A percentile compares a stretch with the other conserved stretches of the same genome.
Conservation (phyloP, 805 yeast genomes). For the Soucietia sequanensis region DNA sequence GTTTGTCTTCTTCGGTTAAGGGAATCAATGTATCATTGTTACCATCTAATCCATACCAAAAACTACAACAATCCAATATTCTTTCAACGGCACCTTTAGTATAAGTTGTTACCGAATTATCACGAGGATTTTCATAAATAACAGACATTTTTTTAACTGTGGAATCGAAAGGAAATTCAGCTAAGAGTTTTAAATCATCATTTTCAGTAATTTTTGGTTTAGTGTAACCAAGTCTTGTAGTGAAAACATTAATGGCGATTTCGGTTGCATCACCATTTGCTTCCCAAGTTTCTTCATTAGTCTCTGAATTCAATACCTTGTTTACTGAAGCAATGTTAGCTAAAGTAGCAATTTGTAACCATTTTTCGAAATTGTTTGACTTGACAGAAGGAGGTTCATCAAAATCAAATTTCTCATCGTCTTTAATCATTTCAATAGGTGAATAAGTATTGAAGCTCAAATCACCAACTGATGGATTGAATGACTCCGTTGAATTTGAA, state of each 20-base stretch:
- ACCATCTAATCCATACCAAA: conserved; percentile 16
- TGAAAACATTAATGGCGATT: conserved; percentile 33
- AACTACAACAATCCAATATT: conserved; percentile 20
- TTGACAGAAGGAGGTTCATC: conserved; percentile 15
- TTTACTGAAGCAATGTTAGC: conserved; percentile 77
- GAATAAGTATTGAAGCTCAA: conserved; percentile 30
- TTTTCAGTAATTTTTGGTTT: conserved; percentile 18
- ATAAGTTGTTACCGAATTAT: conserved; percentile 9
- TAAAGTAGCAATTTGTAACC: conserved; percentile 67
- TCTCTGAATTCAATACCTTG: conserved; percentile 38
- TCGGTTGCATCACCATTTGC: conserved; percentile 52
- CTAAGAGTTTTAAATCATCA: conserved; percentile 16
- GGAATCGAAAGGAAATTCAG: conserved; percentile 34
- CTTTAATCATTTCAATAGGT: conserved; percentile 36
- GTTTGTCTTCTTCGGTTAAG: conserved; percentile 19
- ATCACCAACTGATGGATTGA: conserved; percentile 61
- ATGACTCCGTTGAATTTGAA: conserved; percentile 56
- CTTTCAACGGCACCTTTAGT: conserved; percentile 37
- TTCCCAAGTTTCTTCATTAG: conserved; percentile 55
- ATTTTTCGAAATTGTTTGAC: conserved; percentile 37
- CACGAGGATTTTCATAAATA: conserved; percentile 14
- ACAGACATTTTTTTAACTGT: conserved; percentile 32
- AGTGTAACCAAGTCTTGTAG: conserved; percentile 20
- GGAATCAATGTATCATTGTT: conserved; percentile 6
- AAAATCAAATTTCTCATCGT: conserved; percentile 37